Evolutionary conservation across 169 alveolate genomes (phyloP), one percentile per base, ranked within the genome.

Genomic region (Eimeria acervulina): DNA sequence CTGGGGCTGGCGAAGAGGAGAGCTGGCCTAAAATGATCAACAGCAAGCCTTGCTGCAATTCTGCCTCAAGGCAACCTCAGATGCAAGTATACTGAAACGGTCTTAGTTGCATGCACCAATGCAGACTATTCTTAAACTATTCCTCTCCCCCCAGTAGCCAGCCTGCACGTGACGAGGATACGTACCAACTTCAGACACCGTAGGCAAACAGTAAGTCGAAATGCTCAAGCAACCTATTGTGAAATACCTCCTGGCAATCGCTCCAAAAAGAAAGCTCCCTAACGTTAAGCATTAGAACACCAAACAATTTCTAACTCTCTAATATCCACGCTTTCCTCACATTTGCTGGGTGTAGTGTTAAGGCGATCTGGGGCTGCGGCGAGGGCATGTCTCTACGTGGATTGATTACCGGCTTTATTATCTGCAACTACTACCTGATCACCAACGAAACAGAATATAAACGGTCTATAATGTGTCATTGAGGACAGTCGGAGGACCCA

Each of bases 341-440:
- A 0, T 12, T 2, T 31, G 47, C 80, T 15, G 47, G 8, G 47
- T 68, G n/a, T 33, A n/a, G 31, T 68, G 6, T 33, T 38, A 40
- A 19, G 63, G 33, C 33, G 21, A 42, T 76, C 63, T 74, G 87
- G 87, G 87, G 87, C 87, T 76, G 61, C 63, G 36, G 87, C 87
- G 87, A 42, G 36, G 87, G 40, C 87, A 23, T 76, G 38, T 76
- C 59, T 70, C 28, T 76, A 44, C 15, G 61, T 4, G 19, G 36
- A 44, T 2, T 76, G 59, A 23, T 76, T n/a, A 63, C 59, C 36
- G 21, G 61, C 5, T n/a, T 38, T 10, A 7, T 19, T 63, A 5
- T 13, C 23, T 76, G 63, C 87, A 76, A 23, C 7, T 15, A 36
- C 47, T n/a, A 68, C 42, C 80, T 68, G 47, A 33, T 33, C 47